These are phyloP conservation scores for Magnolia sinica DNA, from an alignment of 164 flowering plant genomes.

Conservation along the genomic window DNA sequence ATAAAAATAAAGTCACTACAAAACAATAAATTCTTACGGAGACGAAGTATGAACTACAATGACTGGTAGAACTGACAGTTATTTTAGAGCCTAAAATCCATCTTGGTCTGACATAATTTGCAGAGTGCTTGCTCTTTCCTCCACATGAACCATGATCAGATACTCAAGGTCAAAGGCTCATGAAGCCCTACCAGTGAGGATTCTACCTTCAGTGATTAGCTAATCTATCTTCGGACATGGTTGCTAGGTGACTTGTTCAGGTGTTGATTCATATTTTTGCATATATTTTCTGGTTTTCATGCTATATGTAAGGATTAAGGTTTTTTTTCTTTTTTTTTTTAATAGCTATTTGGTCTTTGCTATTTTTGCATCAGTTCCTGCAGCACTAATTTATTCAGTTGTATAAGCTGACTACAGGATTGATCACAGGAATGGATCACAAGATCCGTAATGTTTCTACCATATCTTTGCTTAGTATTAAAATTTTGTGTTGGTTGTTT, in stretches of 20 bases:
- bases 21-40: background rate
- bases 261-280: background rate
- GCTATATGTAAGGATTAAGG: background rate
- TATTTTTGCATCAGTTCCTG: background rate
- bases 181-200: background rate
- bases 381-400: background rate
- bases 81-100: background rate
- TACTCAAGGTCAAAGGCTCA: background rate
- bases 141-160: background rate
- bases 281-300: background rate
- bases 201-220: background rate
- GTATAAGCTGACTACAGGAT: background rate
- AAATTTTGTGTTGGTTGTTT: background rate
- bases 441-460: background rate
- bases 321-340: background rate
- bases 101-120: background rate
- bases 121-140: background rate
- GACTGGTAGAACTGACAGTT: background rate
- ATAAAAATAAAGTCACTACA: background rate
- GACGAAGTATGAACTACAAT: background rate
- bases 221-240: background rate
- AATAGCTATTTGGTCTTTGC: background rate
- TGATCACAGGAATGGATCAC: background rate
- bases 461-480: background rate
- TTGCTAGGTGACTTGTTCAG: background rate